Percentiles rank a stretch among this genome's conserved stretches.
Conservation (phyloP, 2,329 filamentous ascomycete species). For the Aureobasidium sp. region DNA sequence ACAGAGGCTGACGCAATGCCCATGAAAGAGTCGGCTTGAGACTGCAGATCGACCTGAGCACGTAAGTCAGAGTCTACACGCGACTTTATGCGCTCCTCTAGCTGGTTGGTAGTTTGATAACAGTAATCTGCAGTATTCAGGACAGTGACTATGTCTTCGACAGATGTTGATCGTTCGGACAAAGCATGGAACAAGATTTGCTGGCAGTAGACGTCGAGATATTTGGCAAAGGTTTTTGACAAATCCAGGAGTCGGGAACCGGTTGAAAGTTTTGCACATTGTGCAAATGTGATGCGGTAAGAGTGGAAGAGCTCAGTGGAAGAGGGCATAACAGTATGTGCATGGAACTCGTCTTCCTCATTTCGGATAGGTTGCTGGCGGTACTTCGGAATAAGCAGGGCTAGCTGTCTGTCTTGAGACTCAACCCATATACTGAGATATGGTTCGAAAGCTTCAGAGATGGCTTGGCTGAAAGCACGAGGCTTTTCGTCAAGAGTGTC, state of each 20-base stretch:
- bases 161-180: slow-evolving; percentile 50
- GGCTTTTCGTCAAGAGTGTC: slow-evolving; percentile 79
- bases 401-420: slow-evolving; percentile 82
- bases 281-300: slow-evolving; percentile 83
- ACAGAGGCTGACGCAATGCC: slow-evolving; percentile 87
- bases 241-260: slow-evolving; percentile 79
- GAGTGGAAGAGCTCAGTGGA: slow-evolving; percentile 97
- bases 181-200: slow-evolving; percentile 74
- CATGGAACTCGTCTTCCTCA: slow-evolving; percentile 82
- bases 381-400: slow-evolving; percentile 78
- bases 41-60: slow-evolving; percentile 74
- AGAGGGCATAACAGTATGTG: slow-evolving; percentile 81
- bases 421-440: slow-evolving; percentile 97
- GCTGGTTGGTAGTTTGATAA: slow-evolving; percentile 82
- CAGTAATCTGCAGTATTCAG: slow-evolving; percentile 98
- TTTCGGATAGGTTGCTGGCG: slow-evolving; percentile 71
- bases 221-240: slow-evolving; percentile 77
- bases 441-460: slow-evolving; percentile 94
- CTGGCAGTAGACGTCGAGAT: slow-evolving; percentile 91
- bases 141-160: slow-evolving; percentile 76
- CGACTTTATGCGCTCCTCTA: slow-evolving; percentile 90
- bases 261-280: slow-evolving; percentile 93
- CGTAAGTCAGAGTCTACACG: slow-evolving; percentile 74
- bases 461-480: slow-evolving; percentile 76
- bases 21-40: slow-evolving; percentile 90